A percentile compares a stretch with the other conserved stretches of the same genome.
These are phyloP conservation scores for Beta lomatogona DNA, from an alignment of 179 eudicot species.

Conservation along the genomic window DNA sequence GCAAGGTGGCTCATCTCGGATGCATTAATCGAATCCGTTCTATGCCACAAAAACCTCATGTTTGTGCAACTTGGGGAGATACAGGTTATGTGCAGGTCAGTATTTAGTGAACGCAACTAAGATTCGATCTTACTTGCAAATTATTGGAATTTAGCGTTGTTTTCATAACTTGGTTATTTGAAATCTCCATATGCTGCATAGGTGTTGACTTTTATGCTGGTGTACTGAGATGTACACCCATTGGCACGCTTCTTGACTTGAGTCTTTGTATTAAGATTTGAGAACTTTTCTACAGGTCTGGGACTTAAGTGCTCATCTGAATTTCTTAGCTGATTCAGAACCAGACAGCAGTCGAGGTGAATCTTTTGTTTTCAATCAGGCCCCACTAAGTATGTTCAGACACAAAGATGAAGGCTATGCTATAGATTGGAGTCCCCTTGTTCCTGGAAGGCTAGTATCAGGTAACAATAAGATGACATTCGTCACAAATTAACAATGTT, in stretches of 20 bases:
- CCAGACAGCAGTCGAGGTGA: slow-evolving; percentile 37
- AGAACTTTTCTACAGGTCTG: slow-evolving; percentile 60
- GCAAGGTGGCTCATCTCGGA: slow-evolving; percentile 90
- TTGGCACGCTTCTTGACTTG: neutral
- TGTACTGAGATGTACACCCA: neutral
- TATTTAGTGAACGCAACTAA: neutral
- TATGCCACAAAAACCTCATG: slow-evolving; percentile 87
- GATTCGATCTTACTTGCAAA: neutral
- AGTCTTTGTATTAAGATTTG: slow-evolving; percentile 11
- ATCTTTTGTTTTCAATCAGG: slow-evolving; percentile 54
- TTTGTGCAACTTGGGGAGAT: slow-evolving; percentile 92
- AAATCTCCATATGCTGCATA: neutral
- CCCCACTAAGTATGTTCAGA: slow-evolving; percentile 69
- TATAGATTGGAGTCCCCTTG: slow-evolving; percentile 87
- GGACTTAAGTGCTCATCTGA: slow-evolving; percentile 80
- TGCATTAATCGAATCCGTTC: slow-evolving; percentile 81
- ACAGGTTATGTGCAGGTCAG: slow-evolving; percentile 87
- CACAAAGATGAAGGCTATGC: slow-evolving; percentile 99
- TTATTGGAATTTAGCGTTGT: neutral
- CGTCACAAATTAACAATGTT: neutral
- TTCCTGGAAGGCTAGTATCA: slow-evolving; percentile 83
- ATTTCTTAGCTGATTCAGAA: slow-evolving; percentile 69
- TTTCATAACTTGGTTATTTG: neutral
- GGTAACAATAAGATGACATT: slow-evolving; percentile 49
- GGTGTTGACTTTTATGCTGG: neutral